These are phyloP conservation scores for Ramaria rubella DNA, from an alignment of 768 basidiomycete genomes.

Conservation along the genomic window DNA sequence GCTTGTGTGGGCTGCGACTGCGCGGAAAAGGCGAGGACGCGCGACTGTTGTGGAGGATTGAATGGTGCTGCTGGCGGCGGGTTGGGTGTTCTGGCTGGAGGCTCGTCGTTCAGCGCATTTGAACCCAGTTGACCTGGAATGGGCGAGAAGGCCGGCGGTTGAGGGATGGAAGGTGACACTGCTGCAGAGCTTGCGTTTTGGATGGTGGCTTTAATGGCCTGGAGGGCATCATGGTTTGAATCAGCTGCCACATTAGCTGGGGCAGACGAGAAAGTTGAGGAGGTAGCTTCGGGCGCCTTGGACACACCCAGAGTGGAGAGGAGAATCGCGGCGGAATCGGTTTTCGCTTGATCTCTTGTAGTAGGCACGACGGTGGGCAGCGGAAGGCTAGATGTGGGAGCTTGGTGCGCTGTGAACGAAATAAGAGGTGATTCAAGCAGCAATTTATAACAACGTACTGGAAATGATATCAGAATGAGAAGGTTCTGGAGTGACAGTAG, in stretches of 20 bases:
- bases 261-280: not conserved
- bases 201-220: not conserved
- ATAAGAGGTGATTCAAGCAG: not conserved
- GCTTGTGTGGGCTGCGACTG: not conserved
- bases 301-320: not conserved
- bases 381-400: not conserved
- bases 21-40: conserved; percentile 8
- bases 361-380: not conserved
- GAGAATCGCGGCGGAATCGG: conserved; percentile 4
- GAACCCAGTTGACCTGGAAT: conserved; percentile 6
- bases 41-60: conserved; percentile 35
- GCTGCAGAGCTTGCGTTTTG: not conserved
- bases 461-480: not conserved
- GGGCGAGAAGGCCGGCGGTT: not conserved
- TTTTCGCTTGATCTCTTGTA: not conserved
- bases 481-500: not conserved
- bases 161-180: not conserved
- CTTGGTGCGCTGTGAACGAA: not conserved
- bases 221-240: conserved; percentile 34
- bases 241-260: not conserved
- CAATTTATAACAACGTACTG: not conserved
- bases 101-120: not conserved
- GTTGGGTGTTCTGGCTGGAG: conserved; percentile 1
- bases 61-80: conserved; percentile 26
- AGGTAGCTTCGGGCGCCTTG: not conserved